A percentile compares a stretch with the other conserved stretches of the same genome.
Conservation (phyloP, 2,329 filamentous ascomycete genomes). For the Mollisia scopiformis region DNA sequence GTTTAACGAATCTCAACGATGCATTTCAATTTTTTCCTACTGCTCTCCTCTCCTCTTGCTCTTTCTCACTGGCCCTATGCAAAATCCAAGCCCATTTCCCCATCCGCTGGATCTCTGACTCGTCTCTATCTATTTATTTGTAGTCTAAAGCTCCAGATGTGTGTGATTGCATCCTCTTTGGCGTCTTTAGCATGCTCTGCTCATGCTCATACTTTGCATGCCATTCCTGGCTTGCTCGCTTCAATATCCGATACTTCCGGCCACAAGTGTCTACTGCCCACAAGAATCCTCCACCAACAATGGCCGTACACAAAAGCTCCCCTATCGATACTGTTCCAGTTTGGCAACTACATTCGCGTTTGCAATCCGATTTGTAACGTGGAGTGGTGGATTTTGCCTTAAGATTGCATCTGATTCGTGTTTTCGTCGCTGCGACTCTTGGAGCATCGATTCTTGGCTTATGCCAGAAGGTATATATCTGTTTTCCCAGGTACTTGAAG, state of each 20-base stretch:
- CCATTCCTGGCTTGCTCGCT: constrained; percentile 1
- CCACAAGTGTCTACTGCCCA: background rate
- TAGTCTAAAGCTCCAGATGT: background rate
- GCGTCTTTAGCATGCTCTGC: no score
- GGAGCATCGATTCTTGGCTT: background rate
- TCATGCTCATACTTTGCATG: background rate
- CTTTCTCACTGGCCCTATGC: background rate
- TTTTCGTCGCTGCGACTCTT: background rate
- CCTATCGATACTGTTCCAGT: background rate
- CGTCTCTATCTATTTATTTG: background rate
- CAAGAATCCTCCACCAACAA: background rate
- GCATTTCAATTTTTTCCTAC: background rate
- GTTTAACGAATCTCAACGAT: background rate
- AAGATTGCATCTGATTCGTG: background rate
- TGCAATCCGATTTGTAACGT: background rate
- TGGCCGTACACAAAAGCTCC: background rate
- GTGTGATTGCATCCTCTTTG: no score
- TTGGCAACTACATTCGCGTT: background rate
- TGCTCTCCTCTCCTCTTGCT: background rate
- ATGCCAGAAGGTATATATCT: background rate
- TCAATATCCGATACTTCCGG: background rate
- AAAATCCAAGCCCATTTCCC: constrained; percentile 8
- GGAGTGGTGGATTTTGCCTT: background rate
- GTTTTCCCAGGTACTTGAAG: background rate
- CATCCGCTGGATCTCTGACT: background rate